A percentile compares a stretch with the other conserved stretches of the same genome.
Conservation (phyloP, 2,329 filamentous ascomycete species). For the Epichloe sylvatica region DNA sequence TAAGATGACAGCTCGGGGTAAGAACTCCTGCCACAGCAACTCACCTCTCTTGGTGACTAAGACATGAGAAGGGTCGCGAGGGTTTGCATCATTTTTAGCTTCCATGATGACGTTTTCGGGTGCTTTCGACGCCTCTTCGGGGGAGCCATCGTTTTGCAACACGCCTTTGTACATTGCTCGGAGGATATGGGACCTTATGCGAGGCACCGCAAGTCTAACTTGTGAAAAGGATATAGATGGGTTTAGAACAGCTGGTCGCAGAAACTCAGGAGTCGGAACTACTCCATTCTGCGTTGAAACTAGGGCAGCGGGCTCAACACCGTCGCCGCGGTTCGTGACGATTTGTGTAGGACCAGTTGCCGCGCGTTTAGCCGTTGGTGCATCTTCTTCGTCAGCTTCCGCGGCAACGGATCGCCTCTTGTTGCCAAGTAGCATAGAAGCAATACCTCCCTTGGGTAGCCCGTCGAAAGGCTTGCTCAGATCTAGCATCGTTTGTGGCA, state of each 20-base stretch:
- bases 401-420: constrained; percentile 68
- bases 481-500: constrained; percentile 72
- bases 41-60: constrained; percentile 68
- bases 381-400: constrained; percentile 60
- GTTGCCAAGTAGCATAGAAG: constrained; percentile 77
- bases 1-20: constrained; percentile 75
- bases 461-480: constrained; percentile 90
- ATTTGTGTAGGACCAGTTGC: constrained; percentile 59
- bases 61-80: constrained; percentile 70
- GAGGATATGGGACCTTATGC: constrained; percentile 68
- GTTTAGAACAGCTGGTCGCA: constrained; percentile 76
- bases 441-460: constrained; percentile 75
- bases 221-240: constrained; percentile 72
- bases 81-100: constrained; percentile 68
- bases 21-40: constrained; percentile 83
- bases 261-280: constrained; percentile 62
- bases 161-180: constrained; percentile 61
- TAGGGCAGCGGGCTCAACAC: constrained; percentile 60
- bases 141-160: constrained; percentile 35
- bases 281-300: constrained; percentile 45
- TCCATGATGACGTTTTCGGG: constrained; percentile 69
- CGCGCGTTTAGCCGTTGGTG: constrained; percentile 32
- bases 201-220: constrained; percentile 74
- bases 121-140: constrained; percentile 48
- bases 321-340: constrained; percentile 61